Evolutionary conservation across 1,284 basidiomycete species (phyloP), one percentile per base, ranked within the genome.

Genomic region (Gymnopus androsaceus): DNA sequence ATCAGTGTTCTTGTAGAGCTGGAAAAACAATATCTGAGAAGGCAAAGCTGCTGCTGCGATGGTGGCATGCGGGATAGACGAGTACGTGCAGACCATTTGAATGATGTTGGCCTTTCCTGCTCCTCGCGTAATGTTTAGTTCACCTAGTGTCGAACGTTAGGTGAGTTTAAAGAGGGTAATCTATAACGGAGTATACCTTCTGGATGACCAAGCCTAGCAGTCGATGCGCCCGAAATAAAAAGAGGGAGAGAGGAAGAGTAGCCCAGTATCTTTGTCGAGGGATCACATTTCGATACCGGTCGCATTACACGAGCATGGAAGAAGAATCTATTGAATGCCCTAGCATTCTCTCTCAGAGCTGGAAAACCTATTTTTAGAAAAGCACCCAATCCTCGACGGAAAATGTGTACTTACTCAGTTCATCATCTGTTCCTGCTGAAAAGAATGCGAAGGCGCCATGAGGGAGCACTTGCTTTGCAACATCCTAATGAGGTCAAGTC

Each of bases 151-250:
- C n/a, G 17, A n/a, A 46, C 15, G n/a, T 9, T 15, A 47, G 63
- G 51, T 36, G 8, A 49, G 23, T 27, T 15, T 4, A 28, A 14
- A 23, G 11, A 40, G 48, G 34, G n/a, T 47, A 8, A 21, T 9
- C 19, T 21, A 21, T 40, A 12, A 37, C 21, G 11, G n/a, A 25
- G 31, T 63, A 53, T 61, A 79, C 84, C 83, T 33, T 85, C 74
- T 2, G 94, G 94, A 67, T 97, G 94, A 1, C 94, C 94, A 2
- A 96, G 79, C 65, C 88, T 90, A 14, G 94, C 94, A 61, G 95
- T 84, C 6, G 93, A 94, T n/a, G 90, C 91, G 15, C 90, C 92
- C 41, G 85, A 87, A 46, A 94, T 90, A 71, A 94, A 95, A 14
- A 95, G 76, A 0, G 93, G 93, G 55, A 94, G 80, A 1, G 83